A percentile compares a stretch with the other conserved stretches of the same genome.
Conservation (phyloP, 192 early-diverging fungal genomes). For the Backusella psychrophila region DNA sequence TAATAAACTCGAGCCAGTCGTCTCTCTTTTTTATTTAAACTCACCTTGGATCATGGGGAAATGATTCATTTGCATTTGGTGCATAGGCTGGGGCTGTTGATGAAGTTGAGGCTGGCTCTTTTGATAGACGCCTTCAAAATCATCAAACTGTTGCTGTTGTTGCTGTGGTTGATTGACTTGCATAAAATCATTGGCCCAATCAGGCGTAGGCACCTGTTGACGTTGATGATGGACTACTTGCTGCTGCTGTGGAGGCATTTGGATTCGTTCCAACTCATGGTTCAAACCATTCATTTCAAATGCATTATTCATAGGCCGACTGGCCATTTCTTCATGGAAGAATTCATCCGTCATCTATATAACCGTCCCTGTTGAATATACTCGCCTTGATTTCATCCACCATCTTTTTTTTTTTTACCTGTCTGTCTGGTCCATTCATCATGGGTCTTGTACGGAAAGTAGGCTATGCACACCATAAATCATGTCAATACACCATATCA, state of each 20-base stretch:
- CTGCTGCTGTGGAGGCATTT: slow-evolving; percentile 10
- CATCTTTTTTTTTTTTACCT: neutral
- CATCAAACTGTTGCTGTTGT: slow-evolving; percentile 32
- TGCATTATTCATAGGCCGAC: slow-evolving; percentile 28
- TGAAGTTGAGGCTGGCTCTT: slow-evolving; percentile 6
- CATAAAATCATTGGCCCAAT: slow-evolving; percentile 77
- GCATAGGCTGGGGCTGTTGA: neutral
- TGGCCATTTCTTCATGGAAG: slow-evolving; percentile 36
- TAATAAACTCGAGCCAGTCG: too few species aligned
- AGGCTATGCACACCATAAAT: neutral
- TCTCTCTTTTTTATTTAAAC: neutral
- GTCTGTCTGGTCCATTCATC: neutral
- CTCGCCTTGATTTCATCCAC: neutral
- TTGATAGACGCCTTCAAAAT: slow-evolving; percentile 45
- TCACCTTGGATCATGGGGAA: neutral
- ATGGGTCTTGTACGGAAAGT: slow-evolving; percentile 15
- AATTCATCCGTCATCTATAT: slow-evolving; percentile 58
- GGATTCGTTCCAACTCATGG: slow-evolving; percentile 63
- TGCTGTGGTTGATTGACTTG: slow-evolving; percentile 20
- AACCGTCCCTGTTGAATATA: neutral
- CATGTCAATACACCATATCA: neutral
- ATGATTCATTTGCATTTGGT: neutral
- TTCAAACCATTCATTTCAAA: slow-evolving; percentile 74
- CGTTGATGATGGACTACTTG: slow-evolving; percentile 11
- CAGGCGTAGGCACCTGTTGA: slow-evolving; percentile 14